These are phyloP conservation scores for Diddensiella santjacobensis DNA, from an alignment of 805 yeast species.

Conservation along the genomic window DNA sequence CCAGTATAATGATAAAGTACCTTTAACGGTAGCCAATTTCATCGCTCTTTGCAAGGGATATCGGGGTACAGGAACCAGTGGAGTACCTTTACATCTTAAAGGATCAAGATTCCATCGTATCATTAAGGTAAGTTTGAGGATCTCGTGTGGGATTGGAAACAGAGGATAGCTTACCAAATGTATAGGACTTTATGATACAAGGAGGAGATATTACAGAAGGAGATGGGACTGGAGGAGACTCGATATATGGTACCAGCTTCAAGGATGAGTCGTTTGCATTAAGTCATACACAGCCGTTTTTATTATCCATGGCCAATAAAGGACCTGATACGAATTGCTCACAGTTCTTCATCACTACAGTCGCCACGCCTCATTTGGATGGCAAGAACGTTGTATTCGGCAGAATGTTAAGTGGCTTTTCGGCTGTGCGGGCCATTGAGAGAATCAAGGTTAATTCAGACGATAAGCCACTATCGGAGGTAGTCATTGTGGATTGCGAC, in stretches of 20 bases:
- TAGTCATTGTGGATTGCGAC: constrained; percentile 76
- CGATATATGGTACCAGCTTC: constrained; percentile 78
- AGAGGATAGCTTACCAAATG: not conserved
- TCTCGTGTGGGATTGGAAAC: not conserved
- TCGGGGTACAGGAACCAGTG: constrained; percentile 58
- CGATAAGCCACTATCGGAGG: constrained; percentile 70
- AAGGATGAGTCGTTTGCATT: constrained; percentile 84
- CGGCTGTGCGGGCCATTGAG: constrained; percentile 75
- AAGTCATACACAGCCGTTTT: constrained; percentile 78
- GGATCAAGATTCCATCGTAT: constrained; percentile 86
- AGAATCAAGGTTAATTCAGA: constrained; percentile 55
- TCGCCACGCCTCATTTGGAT: constrained; percentile 88
- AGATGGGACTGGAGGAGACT: constrained; percentile 76
- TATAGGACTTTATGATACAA: constrained; percentile 71
- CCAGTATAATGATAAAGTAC: constrained; percentile 50
- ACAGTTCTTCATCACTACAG: constrained; percentile 92
- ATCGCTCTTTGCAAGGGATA: constrained; percentile 87
- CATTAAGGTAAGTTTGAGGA: constrained; percentile 47
- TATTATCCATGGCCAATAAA: constrained; percentile 95
- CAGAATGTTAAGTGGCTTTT: constrained; percentile 75
- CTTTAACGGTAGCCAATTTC: constrained; percentile 87
- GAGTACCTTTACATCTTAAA: constrained; percentile 68
- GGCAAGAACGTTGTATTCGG: constrained; percentile 98
- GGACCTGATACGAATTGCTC: constrained; percentile 98
- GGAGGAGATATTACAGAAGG: constrained; percentile 84